Evolutionary conservation across 305 asterid species (phyloP).

Genomic region (Fraxinus sp.): DNA sequence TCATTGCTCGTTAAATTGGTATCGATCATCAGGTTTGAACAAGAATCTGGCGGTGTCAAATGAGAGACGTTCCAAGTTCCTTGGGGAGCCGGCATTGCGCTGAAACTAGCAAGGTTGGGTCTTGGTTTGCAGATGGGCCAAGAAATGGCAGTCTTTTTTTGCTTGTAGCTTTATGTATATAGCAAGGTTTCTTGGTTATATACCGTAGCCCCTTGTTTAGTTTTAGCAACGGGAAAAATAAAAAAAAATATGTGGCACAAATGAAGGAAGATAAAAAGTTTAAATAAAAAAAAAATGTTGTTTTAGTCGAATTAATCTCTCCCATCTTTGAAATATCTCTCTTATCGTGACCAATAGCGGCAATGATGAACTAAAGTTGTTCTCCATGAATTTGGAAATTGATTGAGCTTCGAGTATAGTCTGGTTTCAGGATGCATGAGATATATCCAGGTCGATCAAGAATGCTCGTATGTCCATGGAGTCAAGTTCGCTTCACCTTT

Average conservation of each 20-base stretch:
- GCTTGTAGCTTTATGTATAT: conserved; percentile 48
- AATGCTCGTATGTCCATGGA: too few relatives aligned
- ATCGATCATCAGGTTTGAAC: conserved; percentile 31
- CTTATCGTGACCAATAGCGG: neutral
- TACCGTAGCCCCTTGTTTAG: conserved; percentile 41
- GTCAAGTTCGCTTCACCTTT: too few relatives aligned
- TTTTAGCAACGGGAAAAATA: conserved; percentile 27
- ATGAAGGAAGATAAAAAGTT: neutral
- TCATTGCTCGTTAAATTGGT: neutral
- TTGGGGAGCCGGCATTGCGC: conserved; percentile 48
- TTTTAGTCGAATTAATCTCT: neutral
- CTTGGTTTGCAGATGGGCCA: conserved; percentile 22
- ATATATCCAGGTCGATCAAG: too few relatives aligned
- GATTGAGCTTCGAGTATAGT: too few relatives aligned
- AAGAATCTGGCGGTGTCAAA: conserved; percentile 37
- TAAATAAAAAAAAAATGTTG: neutral
- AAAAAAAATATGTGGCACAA: conserved; percentile 13
- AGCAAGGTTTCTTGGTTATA: conserved; percentile 67
- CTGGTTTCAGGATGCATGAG: too few relatives aligned
- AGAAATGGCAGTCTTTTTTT: conserved; percentile 21
- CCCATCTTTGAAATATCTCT: neutral
- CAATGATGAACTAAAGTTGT: neutral
- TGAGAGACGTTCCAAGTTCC: conserved; percentile 39
- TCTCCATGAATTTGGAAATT: conserved; percentile 2
- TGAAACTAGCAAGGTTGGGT: conserved; percentile 28